Base-by-base conservation (phyloP, 257 asterid genomes). In the Cordia subcordata region DNA sequence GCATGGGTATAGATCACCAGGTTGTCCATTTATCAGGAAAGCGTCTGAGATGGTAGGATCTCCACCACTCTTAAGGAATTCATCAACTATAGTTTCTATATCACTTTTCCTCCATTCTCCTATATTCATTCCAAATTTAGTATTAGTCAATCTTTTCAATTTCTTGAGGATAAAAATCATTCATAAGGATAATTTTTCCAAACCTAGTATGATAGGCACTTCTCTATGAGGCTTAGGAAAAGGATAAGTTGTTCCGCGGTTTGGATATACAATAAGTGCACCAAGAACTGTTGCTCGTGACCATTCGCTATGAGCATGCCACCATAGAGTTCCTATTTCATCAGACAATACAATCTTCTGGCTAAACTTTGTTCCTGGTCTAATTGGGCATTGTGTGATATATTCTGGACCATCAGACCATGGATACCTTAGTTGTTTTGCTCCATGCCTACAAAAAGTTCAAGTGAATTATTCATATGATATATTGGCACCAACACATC, bases 71-170 rank as follows among this genome's bases (percentile, higher is more conserved):
- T 16, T 22, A 0, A 76, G 46, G 58, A 75, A 81, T 13, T 79
- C 77, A 46, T 10, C 55, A 0, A 77, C 20, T 33, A 84, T 73
- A 4, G 53, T 67, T 17, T 49, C 21, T 12, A 84, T 5, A 51
- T 84, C 82, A 53, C 79, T 67, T 49, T 68, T 81, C 88, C 88
- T 81, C 92, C 92, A 84, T 21, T 81, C 85, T 9, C 82, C 88
- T 81, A 23, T 17, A 15, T 64, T 55, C 32, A 32, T 42, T 42
- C 15, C 1, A 42, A 22, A 9, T 16, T 8, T 10, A 51, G 27
- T 0, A 51, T 51, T 9, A 51, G 27, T 10, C 27, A 51, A 10
- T 10, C 33, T 10, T 58, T 58, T 3, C 13, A n/a, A 33, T 21
- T 1, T 42, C 10, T 16, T 18, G 10, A 37, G 20, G 11, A 15